Conservation (phyloP, 169 alveolate species). For the Toxoplasma gondii region DNA sequence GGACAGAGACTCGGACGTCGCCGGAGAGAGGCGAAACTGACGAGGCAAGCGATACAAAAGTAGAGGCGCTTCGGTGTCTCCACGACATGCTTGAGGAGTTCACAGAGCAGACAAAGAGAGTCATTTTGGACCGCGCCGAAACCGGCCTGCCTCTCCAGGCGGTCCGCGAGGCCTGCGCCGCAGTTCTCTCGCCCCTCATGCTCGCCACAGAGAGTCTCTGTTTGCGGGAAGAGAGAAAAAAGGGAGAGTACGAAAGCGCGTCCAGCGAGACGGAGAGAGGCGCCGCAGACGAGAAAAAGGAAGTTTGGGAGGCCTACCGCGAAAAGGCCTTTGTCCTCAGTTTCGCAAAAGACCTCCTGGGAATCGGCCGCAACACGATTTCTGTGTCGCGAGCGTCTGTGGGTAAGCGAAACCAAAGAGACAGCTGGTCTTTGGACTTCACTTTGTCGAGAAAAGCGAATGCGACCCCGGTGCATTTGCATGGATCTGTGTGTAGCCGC, state of each 20-base stretch:
- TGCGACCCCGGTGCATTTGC: neutral
- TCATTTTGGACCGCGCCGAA: constrained; percentile 40
- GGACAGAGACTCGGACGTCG: no score
- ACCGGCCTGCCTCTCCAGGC: constrained; percentile 12
- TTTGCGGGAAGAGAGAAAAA: neutral
- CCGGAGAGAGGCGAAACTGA: neutral
- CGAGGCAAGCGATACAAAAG: neutral
- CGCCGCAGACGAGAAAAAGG: neutral
- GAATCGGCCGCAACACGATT: neutral
- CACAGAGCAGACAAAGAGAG: neutral
- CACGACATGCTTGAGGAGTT: neutral
- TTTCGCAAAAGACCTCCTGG: constrained; percentile 18
- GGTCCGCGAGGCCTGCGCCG: constrained; percentile 21
- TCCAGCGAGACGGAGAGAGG: neutral
- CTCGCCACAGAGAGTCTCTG: constrained; percentile 25
- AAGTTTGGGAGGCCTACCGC: neutral
- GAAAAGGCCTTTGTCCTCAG: neutral
- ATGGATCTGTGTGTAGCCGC: neutral
- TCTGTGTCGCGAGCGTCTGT: constrained; percentile 40
- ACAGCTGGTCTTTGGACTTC: neutral
- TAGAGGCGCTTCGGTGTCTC: neutral
- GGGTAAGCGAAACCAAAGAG: neutral
- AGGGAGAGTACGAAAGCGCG: neutral
- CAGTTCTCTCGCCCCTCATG: constrained; percentile 40
- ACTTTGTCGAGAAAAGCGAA: no score